Percentiles rank a stretch among this genome's conserved stretches.
phyloP scores from a whole-genome alignment of 345 rosid genomes.

The Lepidium africanum region DNA sequence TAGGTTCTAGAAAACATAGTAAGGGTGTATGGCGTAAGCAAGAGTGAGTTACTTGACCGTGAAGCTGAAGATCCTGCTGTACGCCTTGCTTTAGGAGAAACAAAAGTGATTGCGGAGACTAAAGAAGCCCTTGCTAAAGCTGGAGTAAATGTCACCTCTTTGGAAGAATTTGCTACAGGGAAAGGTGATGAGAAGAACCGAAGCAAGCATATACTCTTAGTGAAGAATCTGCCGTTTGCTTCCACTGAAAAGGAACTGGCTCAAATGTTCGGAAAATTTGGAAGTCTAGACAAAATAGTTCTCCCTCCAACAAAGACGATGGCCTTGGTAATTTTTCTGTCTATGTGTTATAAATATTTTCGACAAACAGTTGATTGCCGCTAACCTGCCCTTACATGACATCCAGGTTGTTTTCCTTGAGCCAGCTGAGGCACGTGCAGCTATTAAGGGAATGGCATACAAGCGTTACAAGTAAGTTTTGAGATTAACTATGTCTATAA shows the following conservation, averaged over 20 bases:
- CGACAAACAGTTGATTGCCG: not conserved
- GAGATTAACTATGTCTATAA: not conserved
- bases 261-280: constrained; percentile 79
- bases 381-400: constrained; percentile 8
- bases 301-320: constrained; percentile 85
- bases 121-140: constrained; percentile 72
- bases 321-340: constrained; percentile 60
- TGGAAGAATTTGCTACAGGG: constrained; percentile 66
- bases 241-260: constrained; percentile 77
- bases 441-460: constrained; percentile 79
- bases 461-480: constrained; percentile 78
- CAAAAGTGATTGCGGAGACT: constrained; percentile 90
- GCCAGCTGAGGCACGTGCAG: constrained; percentile 83
- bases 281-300: constrained; percentile 69
- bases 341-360: not conserved
- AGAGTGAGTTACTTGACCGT: constrained; percentile 85
- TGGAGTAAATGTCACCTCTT: constrained; percentile 63
- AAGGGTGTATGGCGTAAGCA: constrained; percentile 76
- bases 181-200: constrained; percentile 53
- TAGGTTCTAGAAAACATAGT: constrained; percentile 85
- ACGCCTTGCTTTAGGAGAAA: constrained; percentile 92
- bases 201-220: constrained; percentile 79
- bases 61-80: constrained; percentile 93
- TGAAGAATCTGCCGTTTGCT: constrained; percentile 88
- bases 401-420: constrained; percentile 83